These are phyloP conservation scores for Plectosphaerella plurivora DNA, from an alignment of 2,329 filamentous ascomycete species.

Conservation along the genomic window DNA sequence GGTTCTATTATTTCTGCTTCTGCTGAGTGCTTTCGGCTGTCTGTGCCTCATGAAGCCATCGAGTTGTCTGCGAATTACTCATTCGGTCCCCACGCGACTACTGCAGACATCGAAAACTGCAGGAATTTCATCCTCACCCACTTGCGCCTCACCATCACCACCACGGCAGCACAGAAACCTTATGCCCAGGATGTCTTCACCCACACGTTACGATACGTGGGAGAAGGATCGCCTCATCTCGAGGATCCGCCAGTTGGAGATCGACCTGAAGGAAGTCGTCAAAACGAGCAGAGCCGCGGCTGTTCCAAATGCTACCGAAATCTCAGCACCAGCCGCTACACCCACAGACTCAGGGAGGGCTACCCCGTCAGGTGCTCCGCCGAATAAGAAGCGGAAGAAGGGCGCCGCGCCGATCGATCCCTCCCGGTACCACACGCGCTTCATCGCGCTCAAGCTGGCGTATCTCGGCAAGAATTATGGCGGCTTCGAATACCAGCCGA, in stretches of 20 bases:
- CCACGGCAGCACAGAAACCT: too few relatives aligned
- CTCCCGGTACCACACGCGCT: slow-evolving; percentile 74
- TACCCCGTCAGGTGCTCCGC: slow-evolving; percentile 3
- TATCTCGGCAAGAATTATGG: slow-evolving; percentile 91
- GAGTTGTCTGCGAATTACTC: too few relatives aligned
- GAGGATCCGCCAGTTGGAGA: slow-evolving; percentile 64
- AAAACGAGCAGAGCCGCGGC: slow-evolving; percentile 1
- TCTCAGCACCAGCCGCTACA: background rate
- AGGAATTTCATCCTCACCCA: too few relatives aligned
- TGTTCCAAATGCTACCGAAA: background rate
- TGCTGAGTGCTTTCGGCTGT: too few relatives aligned
- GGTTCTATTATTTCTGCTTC: too few relatives aligned
- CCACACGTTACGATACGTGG: slow-evolving; percentile 58
- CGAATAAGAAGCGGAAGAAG: slow-evolving; percentile 32
- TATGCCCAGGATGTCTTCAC: slow-evolving; percentile 10
- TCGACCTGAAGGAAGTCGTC: slow-evolving; percentile 38
- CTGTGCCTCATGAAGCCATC: too few relatives aligned
- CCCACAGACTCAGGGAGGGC: background rate
- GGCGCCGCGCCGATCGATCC: slow-evolving; percentile 59
- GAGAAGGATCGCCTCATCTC: slow-evolving; percentile 63
- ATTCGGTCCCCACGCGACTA: too few relatives aligned
- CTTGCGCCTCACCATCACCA: too few relatives aligned
- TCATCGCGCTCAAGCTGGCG: slow-evolving; percentile 87
- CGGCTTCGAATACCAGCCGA: slow-evolving; percentile 82
- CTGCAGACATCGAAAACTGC: too few relatives aligned